A percentile compares a stretch with the other conserved stretches of the same genome.
phyloP scores from a whole-genome alignment of 2,329 filamentous ascomycete genomes.

The Ceratocystis cubensis region DNA sequence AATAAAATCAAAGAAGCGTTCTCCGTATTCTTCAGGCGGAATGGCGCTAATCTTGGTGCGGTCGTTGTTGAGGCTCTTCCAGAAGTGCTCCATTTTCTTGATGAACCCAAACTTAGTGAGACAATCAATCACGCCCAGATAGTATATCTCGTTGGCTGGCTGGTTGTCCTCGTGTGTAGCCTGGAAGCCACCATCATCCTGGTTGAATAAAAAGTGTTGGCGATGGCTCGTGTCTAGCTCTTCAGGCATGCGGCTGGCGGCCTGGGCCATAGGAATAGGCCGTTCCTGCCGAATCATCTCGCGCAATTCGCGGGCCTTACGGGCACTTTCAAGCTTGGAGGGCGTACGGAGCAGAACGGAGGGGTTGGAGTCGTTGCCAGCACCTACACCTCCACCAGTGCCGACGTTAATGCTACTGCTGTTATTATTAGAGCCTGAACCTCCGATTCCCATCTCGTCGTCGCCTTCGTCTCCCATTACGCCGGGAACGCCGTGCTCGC shows the following conservation, averaged over 20 bases:
- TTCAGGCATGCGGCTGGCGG: conserved; percentile 75
- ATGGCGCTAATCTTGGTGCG: conserved; percentile 84
- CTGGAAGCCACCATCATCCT: conserved; percentile 82
- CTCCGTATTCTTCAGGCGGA: conserved; percentile 78
- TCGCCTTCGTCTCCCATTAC: conserved; percentile 39
- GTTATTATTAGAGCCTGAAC: neutral
- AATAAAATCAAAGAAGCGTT: conserved; percentile 89
- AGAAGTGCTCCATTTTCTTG: conserved; percentile 92
- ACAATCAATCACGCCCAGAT: conserved; percentile 96
- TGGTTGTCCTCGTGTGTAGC: conserved; percentile 84
- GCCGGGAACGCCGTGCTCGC: conserved; percentile 30
- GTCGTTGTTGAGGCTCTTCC: conserved; percentile 81
- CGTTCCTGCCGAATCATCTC: conserved; percentile 88
- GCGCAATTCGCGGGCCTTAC: conserved; percentile 80
- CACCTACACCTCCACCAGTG: neutral
- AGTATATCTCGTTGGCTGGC: conserved; percentile 87
- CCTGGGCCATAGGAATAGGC: conserved; percentile 82
- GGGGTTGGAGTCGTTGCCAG: neutral
- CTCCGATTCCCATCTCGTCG: neutral
- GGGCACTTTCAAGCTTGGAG: conserved; percentile 80
- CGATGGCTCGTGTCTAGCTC: conserved; percentile 67
- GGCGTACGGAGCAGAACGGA: conserved; percentile 71
- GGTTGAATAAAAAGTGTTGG: conserved; percentile 69
- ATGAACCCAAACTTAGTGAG: conserved; percentile 92
- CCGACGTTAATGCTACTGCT: conserved; percentile 35